Evolutionary conservation across 768 basidiomycete genomes (phyloP), one percentile per base, ranked within the genome.

Genomic region (Boletus vermiculosoides): DNA sequence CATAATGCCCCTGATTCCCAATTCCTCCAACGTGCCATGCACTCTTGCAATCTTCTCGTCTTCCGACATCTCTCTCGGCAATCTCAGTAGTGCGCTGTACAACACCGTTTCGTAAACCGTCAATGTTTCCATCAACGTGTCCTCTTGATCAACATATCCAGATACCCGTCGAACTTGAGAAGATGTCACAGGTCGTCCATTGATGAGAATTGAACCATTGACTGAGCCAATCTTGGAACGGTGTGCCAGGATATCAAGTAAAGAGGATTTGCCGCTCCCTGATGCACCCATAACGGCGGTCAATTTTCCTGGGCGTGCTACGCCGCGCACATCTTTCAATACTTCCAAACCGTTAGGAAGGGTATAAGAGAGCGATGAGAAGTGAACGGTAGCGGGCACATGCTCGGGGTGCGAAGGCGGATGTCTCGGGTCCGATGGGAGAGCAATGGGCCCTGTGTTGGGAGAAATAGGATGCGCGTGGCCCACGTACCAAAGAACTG

Each of bases 121-220:
- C 74, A 98, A 76, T 9, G 96, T 98, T 67, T 88, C 84, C 90
- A 99, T 96, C 60, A 99, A 74, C 11, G 94, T 97, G 71, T 99
- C 97, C 72, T 98, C 97, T 73, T 99, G 97, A 69, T 99, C 96
- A 44, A 99, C 97, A 62, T 91, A 99, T 31, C 97, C 97, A 61
- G 89, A 85, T 6, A 98, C 88, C 36, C 85, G 83, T 70, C 85
- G 87, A 78, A 92, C 97, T 68, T 89, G 83, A 25, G 78, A 73
- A 70, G 92, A 80, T 44, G 77, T 76, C 25, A 96, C 87, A 57
- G 81, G 80, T 4, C 92, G 80, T 0, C 96, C 95, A 66, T 98
- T 98, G 50, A 98, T 86, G 20, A 92, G 81, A 37, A 87, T 88
- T 30, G 79, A 80, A 3, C 95, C 95, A 36, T 50, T 50, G 8